Evolutionary conservation across 306 rosid genomes (phyloP), one percentile per base, ranked within the genome.

Genomic region (Vigna hirtella): DNA sequence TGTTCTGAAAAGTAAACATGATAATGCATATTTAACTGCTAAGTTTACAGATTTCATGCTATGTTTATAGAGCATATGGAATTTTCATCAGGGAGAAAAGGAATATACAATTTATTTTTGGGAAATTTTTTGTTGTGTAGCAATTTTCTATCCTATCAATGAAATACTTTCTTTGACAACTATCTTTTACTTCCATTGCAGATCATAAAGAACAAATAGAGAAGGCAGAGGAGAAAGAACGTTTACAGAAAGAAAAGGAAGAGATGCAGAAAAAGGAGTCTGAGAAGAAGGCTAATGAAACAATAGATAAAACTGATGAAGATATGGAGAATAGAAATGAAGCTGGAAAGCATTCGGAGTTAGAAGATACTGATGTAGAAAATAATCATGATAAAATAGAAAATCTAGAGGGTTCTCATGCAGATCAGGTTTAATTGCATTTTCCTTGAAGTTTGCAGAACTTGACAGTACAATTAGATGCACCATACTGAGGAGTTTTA

Each of bases 201-300:
- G 99, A 96, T 74, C 98, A 83, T 76, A 96, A 93, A 80, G 99
- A 96, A 84, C 96, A 89, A 80, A 91, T 96, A 83, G 99, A 93
- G 67, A 93, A 89, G 91, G 94, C 85, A 28, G 99, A 93, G 86
- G 97, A 92, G 93, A 88, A 88, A 85, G 97, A 90, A 69, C 97
- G 90, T 7, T 78, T 91, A 51, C 82, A 17, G 83, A 93, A 83
- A 85, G 98, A 88, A 81, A 83, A 78, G 77, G 89, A 88, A 78
- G 91, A 85, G 86, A 85, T 75, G 77, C 77, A 85, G 85, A 88
- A 86, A 84, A 86, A 74, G 73, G 93, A 90, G 80, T 89, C 85
- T 2, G 88, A 87, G 80, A 88, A 87, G 84, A 88, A 92, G 78
- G 84, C 84, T 51, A 62, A 52, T 75, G 79, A 75, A 64, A 87